phyloP scores from a whole-genome alignment of 2,329 filamentous ascomycete species.

The Alternaria postmessia region DNA sequence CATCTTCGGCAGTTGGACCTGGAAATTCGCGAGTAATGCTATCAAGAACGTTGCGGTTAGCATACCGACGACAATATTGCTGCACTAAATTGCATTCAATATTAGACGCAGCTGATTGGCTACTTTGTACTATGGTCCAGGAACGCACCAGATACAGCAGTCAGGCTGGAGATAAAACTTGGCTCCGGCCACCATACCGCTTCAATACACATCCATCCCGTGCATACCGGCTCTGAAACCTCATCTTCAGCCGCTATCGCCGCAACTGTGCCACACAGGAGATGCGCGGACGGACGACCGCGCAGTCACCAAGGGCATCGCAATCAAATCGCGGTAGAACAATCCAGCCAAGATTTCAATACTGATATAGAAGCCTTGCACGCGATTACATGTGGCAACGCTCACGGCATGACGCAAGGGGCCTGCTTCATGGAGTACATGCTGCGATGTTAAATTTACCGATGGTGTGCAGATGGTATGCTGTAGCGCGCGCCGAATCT shows the following conservation, averaged over 20 bases:
- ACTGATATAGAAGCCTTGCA: neutral
- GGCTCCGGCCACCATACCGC: neutral
- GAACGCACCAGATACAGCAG: neutral
- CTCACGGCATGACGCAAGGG: neutral
- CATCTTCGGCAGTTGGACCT: neutral
- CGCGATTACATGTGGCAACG: neutral
- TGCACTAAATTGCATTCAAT: neutral
- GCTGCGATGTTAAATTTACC: neutral
- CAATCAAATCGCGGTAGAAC: neutral
- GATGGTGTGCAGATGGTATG: neutral
- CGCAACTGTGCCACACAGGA: constrained; percentile 6
- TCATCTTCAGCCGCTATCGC: constrained; percentile 1
- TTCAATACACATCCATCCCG: neutral
- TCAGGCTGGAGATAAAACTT: neutral
- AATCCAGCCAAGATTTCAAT: neutral
- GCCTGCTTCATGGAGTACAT: neutral
- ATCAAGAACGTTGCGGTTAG: neutral
- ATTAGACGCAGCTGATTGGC: neutral
- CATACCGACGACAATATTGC: neutral
- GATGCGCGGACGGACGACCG: constrained; percentile 2
- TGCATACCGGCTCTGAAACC: neutral
- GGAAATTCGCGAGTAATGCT: neutral
- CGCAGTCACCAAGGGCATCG: neutral
- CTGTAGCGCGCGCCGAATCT: neutral
- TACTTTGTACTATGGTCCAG: neutral